Evolutionary conservation across 306 rosid species (phyloP).

Genomic region (Rubus idaeus): DNA sequence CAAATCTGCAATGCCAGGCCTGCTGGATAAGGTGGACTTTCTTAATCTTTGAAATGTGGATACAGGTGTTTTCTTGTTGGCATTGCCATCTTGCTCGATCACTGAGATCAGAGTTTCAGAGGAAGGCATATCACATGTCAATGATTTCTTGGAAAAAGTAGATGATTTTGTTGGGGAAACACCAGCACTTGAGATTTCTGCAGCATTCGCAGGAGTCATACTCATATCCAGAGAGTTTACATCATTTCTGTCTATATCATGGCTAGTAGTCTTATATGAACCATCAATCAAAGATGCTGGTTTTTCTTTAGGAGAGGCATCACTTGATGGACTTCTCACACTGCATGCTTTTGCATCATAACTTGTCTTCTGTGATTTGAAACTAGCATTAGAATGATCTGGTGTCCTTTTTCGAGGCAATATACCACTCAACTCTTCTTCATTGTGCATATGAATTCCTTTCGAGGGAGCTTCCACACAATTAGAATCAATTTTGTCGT

Average conservation of each 20-base stretch:
- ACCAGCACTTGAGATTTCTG: slow-evolving; percentile 5
- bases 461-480: slow-evolving; percentile 34
- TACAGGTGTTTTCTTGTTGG: slow-evolving; percentile 32
- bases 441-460: slow-evolving; percentile 29
- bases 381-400: slow-evolving; percentile 41
- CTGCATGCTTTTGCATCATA: slow-evolving; percentile 27
- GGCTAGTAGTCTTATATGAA: slow-evolving; percentile 28
- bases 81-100: slow-evolving; percentile 29
- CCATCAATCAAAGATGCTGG: slow-evolving; percentile 31
- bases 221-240: background rate
- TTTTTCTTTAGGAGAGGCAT: slow-evolving; percentile 30
- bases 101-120: slow-evolving; percentile 25
- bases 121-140: slow-evolving; percentile 33
- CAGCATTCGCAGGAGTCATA: background rate
- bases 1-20: slow-evolving; percentile 31
- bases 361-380: slow-evolving; percentile 39
- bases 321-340: slow-evolving; percentile 34
- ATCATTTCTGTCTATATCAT: slow-evolving; percentile 30
- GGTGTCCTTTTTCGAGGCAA: slow-evolving; percentile 48
- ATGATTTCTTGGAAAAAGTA: slow-evolving; percentile 26
- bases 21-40: slow-evolving; percentile 25
- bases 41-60: slow-evolving; percentile 28
- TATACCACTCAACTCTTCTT: slow-evolving; percentile 33
- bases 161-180: slow-evolving; percentile 22
- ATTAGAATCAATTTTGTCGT: slow-evolving; percentile 33